Percentiles rank a stretch among this genome's conserved stretches.
These are phyloP conservation scores for Solanum virginianum DNA, from an alignment of 257 asterid genomes.

Conservation along the genomic window DNA sequence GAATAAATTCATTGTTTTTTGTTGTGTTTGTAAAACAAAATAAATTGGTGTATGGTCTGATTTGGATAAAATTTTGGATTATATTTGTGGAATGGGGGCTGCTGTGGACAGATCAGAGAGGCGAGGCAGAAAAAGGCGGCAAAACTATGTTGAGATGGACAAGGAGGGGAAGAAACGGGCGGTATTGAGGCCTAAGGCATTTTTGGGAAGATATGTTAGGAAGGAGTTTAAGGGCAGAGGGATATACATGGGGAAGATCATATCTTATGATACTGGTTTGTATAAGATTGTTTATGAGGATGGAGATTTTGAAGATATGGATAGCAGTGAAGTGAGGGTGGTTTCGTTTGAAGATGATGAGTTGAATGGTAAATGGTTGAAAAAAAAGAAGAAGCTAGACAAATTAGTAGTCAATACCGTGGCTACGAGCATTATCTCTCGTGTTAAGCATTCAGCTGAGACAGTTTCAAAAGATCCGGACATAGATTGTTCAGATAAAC, in stretches of 20 bases:
- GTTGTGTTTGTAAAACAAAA: not conserved
- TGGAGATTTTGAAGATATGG: constrained; percentile 70
- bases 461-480: not conserved
- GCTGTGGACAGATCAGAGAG: constrained; percentile 20
- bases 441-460: not conserved
- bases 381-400: constrained; percentile 39
- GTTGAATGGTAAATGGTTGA: constrained; percentile 41
- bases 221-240: constrained; percentile 56
- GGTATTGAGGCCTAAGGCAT: constrained; percentile 29
- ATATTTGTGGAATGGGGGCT: constrained; percentile 26
- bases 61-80: constrained; percentile 6
- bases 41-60: constrained; percentile 2
- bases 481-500: not conserved
- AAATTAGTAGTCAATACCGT: constrained; percentile 17
- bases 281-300: constrained; percentile 66
- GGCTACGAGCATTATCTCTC: not conserved
- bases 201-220: constrained; percentile 55
- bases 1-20: not conserved
- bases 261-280: constrained; percentile 39
- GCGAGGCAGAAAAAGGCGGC: constrained; percentile 66
- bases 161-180: constrained; percentile 28
- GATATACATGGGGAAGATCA: constrained; percentile 48
- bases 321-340: constrained; percentile 30
- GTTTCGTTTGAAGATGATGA: constrained; percentile 40
- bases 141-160: constrained; percentile 21